phyloP scores from a whole-genome alignment of 192 early-diverging fungal species.

The Pilobolus umbonatus region DNA sequence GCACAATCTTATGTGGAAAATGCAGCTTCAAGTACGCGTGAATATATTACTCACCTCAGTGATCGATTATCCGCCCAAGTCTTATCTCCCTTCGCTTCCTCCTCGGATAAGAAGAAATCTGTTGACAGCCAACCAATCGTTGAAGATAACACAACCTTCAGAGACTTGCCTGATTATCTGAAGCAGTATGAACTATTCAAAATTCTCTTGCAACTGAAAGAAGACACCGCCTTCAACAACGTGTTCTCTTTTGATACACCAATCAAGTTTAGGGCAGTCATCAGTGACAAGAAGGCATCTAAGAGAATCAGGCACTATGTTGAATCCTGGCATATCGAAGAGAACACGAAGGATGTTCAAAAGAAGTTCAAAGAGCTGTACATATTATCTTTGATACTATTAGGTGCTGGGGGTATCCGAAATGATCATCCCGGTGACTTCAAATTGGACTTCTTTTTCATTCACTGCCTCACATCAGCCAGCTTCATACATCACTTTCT shows the following conservation, averaged over 20 bases:
- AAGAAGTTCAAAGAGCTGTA: slow-evolving; percentile 38
- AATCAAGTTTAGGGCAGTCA: background rate
- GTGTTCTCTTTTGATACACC: slow-evolving; percentile 9
- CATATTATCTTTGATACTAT: slow-evolving; percentile 28
- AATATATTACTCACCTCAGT: background rate
- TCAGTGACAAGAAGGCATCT: slow-evolving; percentile 1
- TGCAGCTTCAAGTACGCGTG: background rate
- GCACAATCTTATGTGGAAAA: slow-evolving; percentile 1
- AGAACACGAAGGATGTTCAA: slow-evolving; percentile 30
- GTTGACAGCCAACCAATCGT: too few relatives aligned
- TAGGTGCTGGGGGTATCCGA: slow-evolving; percentile 32
- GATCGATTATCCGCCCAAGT: background rate
- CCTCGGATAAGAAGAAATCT: background rate
- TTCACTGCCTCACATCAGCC: slow-evolving; percentile 52
- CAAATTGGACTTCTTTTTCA: slow-evolving; percentile 43
- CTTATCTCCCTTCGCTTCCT: background rate
- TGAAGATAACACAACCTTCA: background rate
- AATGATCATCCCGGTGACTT: slow-evolving; percentile 22
- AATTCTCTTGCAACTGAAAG: slow-evolving; percentile 30
- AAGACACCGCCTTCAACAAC: slow-evolving; percentile 26
- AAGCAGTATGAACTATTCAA: slow-evolving; percentile 25
- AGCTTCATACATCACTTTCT: slow-evolving; percentile 45
- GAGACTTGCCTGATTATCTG: background rate
- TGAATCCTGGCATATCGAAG: slow-evolving; percentile 36
- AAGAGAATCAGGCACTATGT: slow-evolving; percentile 31